Evolutionary conservation across 2,329 filamentous ascomycete species (phyloP), one percentile per base, ranked within the genome.

Genomic region (Xylaria sp.): DNA sequence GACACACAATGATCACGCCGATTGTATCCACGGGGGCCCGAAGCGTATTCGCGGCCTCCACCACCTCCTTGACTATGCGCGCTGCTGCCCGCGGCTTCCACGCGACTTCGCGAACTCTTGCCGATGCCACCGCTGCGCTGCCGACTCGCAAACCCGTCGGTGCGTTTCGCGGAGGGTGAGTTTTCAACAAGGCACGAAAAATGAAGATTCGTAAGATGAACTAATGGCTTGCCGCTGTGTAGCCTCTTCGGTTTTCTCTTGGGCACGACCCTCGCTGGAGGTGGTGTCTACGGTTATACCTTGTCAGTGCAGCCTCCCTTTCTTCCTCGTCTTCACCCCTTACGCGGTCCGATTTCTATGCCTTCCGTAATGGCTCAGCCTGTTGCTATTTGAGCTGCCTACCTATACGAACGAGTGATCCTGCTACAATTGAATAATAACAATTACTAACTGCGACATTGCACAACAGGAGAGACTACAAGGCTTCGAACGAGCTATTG

Each of bases 221-320:
- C 61, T 69, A 58, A 67, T 39, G 15, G 5, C 10, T 58, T 31
- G 31, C 25, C 8, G 56, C 20, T 28, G 20, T 7, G 39, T 54
- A 98, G 95, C 67, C 84, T 98, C 69, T 94, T 97, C 77, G 95
- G 95, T 62, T 98, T 98, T 85, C 90, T 98, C 60, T 86, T 96
- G 72, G 95, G 95, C 73, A 90, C 92, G 71, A 91, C 92, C 56
- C 85, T 94, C 62, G 91, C 94, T 54, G 94, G 94, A 76, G 88
- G 88, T 62, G 91, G 89, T 67, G 92, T 97, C 76, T 98, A 98
- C 84, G 94, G 93, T 81, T 98, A 98, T 81, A 89, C 97, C 74
- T 84, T 98, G 76, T 78, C 65, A 75, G 76, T 76, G 44, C 41
- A 39, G 7, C 31, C 60, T 50, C 51, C 51, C 20, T 13, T 20